These are phyloP conservation scores for Acanthamoeba sp. DNA, from an alignment of 208 protist species.

Conservation along the genomic window DNA sequence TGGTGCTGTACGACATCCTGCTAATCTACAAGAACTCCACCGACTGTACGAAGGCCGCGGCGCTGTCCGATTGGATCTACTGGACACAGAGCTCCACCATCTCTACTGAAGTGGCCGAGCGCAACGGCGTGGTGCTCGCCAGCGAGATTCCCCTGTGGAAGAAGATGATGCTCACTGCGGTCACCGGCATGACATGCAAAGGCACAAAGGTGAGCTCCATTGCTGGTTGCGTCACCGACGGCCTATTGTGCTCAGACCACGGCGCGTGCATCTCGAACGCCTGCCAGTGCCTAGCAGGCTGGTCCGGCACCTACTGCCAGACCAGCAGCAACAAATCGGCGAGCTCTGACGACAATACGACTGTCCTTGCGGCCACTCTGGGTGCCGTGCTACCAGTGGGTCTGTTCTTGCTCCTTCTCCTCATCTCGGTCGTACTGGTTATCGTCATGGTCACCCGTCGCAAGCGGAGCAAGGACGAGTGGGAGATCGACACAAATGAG, in stretches of 20 bases:
- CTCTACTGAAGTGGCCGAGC: background rate
- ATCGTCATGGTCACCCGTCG: background rate
- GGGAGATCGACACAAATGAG: conserved; percentile 61
- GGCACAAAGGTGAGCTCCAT: background rate
- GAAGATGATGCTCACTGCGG: background rate
- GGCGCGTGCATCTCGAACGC: background rate
- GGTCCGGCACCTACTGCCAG: background rate
- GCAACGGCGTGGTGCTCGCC: background rate
- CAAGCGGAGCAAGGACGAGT: conserved; percentile 50
- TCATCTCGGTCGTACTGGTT: background rate
- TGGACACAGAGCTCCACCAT: conserved; percentile 22
- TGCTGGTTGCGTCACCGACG: background rate
- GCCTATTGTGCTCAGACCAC: conserved; percentile 2
- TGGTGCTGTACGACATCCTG: background rate
- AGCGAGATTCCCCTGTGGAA: background rate
- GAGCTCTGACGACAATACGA: background rate
- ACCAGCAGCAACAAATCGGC: background rate
- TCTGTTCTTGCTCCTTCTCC: background rate
- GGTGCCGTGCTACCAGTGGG: background rate
- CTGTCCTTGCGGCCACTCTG: background rate
- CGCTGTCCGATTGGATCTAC: conserved; percentile 32
- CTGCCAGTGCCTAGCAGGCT: background rate
- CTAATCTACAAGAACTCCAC: background rate
- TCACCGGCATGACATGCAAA: background rate
- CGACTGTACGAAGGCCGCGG: conserved; percentile 28